Base-by-base conservation (phyloP, 768 basidiomycete genomes). In the Asterophora parasitica region DNA sequence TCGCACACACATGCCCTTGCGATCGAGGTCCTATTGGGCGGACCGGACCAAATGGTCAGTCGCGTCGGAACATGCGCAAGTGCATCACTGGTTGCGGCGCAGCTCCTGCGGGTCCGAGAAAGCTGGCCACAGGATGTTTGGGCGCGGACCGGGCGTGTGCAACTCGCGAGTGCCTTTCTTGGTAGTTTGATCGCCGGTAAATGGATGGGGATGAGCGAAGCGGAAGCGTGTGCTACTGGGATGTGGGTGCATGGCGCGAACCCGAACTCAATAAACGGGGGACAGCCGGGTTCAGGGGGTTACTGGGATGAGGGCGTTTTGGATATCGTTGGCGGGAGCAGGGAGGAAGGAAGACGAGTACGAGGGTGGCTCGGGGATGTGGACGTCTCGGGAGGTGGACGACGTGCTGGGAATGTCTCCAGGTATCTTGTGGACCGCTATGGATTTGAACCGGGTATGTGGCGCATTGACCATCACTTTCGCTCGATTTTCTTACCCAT, bases 341-440 rank as follows among this genome's bases (percentile, higher is more conserved):
- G 80, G 43, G 87, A 89, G 52, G 88, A 88, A 56, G 87, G 81
- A 2, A 68, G 81, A 54, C 69, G 82, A 37, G 82, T 92, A 36
- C 74, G 84, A 55, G 78, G 78, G 3, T 88, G 88, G 86, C 68
- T 92, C 5, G 90, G 89, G n/a, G 87, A 88, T 27, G 89, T 90
- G 8, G 86, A 89, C 56, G 60, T 74, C 28, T 77, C 78, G 9
- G 81, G 82, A 36, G 85, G 81, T 10, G 78, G 79, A 15, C 70
- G 81, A 50, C 77, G 81, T 37, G 68, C 77, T 2, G 87, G 85
- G 6, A 81, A 74, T 49, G 70, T 91, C 16, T 82, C 85, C 2
- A 72, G 82, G 58, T 92, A 90, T 58, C 73, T 91, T 34, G 81
- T 82, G 26, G 88, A 91, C 38, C 76, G 89, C 42, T 92, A 82